phyloP scores from a whole-genome alignment of 768 basidiomycete genomes.

The Amanita exitialis region DNA sequence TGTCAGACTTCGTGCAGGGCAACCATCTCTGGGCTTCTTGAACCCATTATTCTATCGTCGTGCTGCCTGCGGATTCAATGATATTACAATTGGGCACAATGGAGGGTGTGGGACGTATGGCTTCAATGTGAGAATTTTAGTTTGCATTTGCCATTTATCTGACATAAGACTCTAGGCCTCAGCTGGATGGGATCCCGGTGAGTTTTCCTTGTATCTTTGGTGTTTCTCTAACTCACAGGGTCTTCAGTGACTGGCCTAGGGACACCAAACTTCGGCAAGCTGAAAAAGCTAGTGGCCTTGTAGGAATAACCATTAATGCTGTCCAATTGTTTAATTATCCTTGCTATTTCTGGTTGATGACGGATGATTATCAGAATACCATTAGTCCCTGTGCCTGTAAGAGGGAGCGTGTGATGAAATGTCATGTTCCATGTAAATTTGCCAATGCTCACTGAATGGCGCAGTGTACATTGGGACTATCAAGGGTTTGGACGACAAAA shows the following conservation, averaged over 20 bases:
- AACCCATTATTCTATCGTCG: constrained; percentile 38
- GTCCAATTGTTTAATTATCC: too few species aligned
- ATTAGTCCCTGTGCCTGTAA: too few species aligned
- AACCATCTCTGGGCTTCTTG: constrained; percentile 49
- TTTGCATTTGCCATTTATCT: neutral
- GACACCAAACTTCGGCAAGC: constrained; percentile 39
- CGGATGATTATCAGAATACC: too few species aligned
- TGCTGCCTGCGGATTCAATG: constrained; percentile 31
- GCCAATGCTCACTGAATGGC: too few species aligned
- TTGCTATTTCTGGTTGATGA: too few species aligned
- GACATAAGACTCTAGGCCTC: constrained; percentile 24
- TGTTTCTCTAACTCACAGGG: neutral
- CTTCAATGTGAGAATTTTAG: constrained; percentile 39
- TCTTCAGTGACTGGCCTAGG: constrained; percentile 43
- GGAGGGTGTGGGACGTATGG: constrained; percentile 53
- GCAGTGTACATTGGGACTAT: too few species aligned
- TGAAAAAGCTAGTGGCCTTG: constrained; percentile 22
- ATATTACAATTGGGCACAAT: constrained; percentile 49
- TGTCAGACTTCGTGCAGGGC: constrained; percentile 33
- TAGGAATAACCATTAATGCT: too few species aligned
- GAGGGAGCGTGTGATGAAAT: too few species aligned
- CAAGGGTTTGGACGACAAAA: too few species aligned
- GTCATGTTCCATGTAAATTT: too few species aligned
- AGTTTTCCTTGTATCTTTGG: constrained; percentile 10
- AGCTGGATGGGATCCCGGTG: constrained; percentile 51